Conservation (phyloP, 257 asterid species). For the Lantana camara region DNA sequence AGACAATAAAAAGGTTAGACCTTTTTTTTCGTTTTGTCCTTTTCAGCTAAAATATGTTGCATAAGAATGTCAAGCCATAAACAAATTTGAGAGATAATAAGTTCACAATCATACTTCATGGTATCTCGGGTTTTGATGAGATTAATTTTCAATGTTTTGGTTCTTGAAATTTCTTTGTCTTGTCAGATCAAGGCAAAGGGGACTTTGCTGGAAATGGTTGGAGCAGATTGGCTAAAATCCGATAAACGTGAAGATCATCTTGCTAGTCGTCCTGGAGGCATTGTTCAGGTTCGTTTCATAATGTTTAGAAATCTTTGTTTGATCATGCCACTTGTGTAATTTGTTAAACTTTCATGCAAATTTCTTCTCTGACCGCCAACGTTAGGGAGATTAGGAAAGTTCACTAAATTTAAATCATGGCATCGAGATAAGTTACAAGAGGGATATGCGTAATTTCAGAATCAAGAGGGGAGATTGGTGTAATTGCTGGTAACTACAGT, state of each 20-base stretch:
- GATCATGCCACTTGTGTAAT: background rate
- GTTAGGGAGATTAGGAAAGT: background rate
- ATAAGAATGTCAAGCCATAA: background rate
- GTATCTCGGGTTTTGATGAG: background rate
- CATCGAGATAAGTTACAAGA: background rate
- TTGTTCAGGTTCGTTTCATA: constrained; percentile 60
- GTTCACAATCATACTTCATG: background rate
- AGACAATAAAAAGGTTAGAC: constrained; percentile 66
- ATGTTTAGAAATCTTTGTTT: background rate
- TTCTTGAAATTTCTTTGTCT: constrained; percentile 6
- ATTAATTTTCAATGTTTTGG: constrained; percentile 15
- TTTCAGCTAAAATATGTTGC: background rate
- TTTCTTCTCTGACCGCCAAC: no score
- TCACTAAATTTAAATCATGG: background rate
- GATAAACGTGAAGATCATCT: constrained; percentile 76
- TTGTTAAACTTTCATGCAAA: no score
- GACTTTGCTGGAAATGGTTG: constrained; percentile 73
- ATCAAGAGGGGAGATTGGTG: no score
- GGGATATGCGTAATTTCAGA: no score
- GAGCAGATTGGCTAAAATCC: constrained; percentile 85
- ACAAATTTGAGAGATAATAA: background rate
- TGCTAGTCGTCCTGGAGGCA: constrained; percentile 66
- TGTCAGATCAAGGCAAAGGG: constrained; percentile 67
- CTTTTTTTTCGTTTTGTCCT: background rate
- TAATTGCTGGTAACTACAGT: no score